These are phyloP conservation scores for Diutina pseudorugosa DNA, from an alignment of 1,139 yeast genomes.

Conservation along the genomic window DNA sequence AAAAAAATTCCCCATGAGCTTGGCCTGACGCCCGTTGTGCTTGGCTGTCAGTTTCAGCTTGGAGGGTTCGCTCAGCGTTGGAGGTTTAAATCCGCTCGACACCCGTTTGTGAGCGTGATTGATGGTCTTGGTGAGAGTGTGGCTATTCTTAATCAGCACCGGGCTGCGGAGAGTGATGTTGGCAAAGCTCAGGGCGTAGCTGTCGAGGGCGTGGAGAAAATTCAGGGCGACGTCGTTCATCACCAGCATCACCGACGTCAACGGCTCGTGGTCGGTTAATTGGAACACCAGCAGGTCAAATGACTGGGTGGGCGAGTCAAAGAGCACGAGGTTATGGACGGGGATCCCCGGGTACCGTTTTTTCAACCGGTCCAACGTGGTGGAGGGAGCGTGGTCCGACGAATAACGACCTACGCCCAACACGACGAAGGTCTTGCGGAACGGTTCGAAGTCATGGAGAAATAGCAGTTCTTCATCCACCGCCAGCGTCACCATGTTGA, in stretches of 20 bases:
- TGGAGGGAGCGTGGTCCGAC: slow-evolving; percentile 14
- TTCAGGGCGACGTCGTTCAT: slow-evolving; percentile 62
- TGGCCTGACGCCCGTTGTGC: slow-evolving; percentile 56
- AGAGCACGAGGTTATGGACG: slow-evolving; percentile 49
- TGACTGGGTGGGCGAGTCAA: slow-evolving; percentile 33
- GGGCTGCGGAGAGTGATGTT: slow-evolving; percentile 69
- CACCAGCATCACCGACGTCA: slow-evolving; percentile 49
- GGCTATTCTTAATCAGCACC: slow-evolving; percentile 45
- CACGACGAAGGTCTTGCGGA: slow-evolving; percentile 58
- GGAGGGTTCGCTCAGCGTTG: not conserved
- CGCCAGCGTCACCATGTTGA: slow-evolving; percentile 37
- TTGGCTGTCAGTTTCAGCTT: slow-evolving; percentile 22
- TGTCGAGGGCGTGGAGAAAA: slow-evolving; percentile 52
- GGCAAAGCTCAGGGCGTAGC: slow-evolving; percentile 55
- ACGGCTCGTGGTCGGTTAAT: not conserved
- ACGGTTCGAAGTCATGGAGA: slow-evolving; percentile 83
- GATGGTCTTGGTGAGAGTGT: slow-evolving; percentile 38
- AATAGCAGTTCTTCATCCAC: slow-evolving; percentile 50
- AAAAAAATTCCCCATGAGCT: slow-evolving; percentile 65
- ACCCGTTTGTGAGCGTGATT: slow-evolving; percentile 36
- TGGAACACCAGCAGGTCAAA: slow-evolving; percentile 5
- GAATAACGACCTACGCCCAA: slow-evolving; percentile 49
- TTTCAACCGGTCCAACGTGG: slow-evolving; percentile 13
- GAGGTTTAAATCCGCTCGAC: not conserved
- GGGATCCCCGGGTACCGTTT: slow-evolving; percentile 44